phyloP scores from a whole-genome alignment of 495 filamentous ascomycete species.

The Penicillium psychrofluorescens region DNA sequence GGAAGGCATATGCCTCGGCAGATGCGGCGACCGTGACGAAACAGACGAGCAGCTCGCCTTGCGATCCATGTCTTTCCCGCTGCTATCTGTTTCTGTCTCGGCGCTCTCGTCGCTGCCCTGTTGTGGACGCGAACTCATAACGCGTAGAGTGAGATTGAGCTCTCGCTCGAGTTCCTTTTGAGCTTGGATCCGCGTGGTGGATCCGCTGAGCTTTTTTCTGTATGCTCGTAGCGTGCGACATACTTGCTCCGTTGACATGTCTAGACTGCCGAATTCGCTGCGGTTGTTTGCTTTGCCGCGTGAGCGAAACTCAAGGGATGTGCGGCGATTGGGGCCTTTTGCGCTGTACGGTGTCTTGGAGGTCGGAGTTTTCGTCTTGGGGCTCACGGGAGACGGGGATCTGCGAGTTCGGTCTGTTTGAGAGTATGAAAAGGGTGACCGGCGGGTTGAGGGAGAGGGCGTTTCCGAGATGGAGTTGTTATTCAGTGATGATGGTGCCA shows the following conservation, averaged over 20 bases:
- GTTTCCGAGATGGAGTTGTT: slow-evolving; percentile 19
- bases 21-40: slow-evolving; percentile 13
- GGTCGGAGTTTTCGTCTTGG: slow-evolving; percentile 15
- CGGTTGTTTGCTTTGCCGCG: slow-evolving; percentile 47
- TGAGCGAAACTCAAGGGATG: slow-evolving; percentile 51
- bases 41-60: slow-evolving; percentile 14
- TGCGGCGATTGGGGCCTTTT: slow-evolving; percentile 31
- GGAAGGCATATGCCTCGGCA: slow-evolving; percentile 29
- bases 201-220: slow-evolving; percentile 68
- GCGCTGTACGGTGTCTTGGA: slow-evolving; percentile 12
- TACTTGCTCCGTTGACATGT: slow-evolving; percentile 70
- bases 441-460: slow-evolving; percentile 28
- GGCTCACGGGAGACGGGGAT: slow-evolving; percentile 41
- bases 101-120: slow-evolving; percentile 15
- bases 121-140: slow-evolving; percentile 48
- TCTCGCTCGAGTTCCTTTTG: slow-evolving; percentile 74
- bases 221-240: slow-evolving; percentile 75
- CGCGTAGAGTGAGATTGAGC: slow-evolving; percentile 64
- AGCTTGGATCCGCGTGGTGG: slow-evolving; percentile 54
- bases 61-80: slow-evolving; percentile 36
- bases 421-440: slow-evolving; percentile 23
- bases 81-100: slow-evolving; percentile 39
- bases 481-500: slow-evolving; percentile 25
- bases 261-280: slow-evolving; percentile 55
- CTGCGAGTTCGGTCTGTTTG: slow-evolving; percentile 23